Conservation (phyloP, 495 filamentous ascomycete species). For the Aspergillus affinis region DNA sequence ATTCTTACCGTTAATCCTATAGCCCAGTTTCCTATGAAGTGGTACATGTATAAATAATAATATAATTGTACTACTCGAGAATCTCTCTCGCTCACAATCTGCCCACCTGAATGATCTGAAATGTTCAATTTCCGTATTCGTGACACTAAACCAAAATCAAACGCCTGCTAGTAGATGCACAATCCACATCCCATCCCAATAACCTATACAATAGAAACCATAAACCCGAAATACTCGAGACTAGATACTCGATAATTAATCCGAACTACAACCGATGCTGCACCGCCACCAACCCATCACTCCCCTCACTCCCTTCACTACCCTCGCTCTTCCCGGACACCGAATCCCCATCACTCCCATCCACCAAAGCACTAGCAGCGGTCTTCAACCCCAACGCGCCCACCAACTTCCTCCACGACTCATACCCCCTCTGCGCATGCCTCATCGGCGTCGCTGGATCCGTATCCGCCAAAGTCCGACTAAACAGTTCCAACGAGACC, state of each 20-base stretch:
- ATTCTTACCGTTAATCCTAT: no score
- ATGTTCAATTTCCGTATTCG: no score
- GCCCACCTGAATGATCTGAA: no score
- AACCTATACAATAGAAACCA: not conserved
- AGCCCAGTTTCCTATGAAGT: no score
- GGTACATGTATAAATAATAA: no score
- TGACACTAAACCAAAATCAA: no score
- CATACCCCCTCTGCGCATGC: slow-evolving; percentile 63
- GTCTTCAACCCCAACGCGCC: slow-evolving; percentile 31
- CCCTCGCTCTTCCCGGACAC: not conserved
- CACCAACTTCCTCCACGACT: slow-evolving; percentile 60
- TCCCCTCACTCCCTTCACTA: not conserved
- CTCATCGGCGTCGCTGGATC: slow-evolving; percentile 54
- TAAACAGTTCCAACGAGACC: slow-evolving; percentile 81
- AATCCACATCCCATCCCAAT: not conserved
- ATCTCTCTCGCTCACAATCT: no score
- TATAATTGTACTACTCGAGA: no score
- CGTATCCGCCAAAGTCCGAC: slow-evolving; percentile 59
- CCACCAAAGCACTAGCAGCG: not conserved
- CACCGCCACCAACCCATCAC: slow-evolving; percentile 1
- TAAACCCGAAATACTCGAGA: not conserved
- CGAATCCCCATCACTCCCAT: not conserved
- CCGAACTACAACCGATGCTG: slow-evolving; percentile 19
- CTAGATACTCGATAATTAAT: not conserved
- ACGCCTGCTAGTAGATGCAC: not conserved